Evolutionary conservation across 2,329 filamentous ascomycete species (phyloP).

Genomic region (Penicillium sp.): DNA sequence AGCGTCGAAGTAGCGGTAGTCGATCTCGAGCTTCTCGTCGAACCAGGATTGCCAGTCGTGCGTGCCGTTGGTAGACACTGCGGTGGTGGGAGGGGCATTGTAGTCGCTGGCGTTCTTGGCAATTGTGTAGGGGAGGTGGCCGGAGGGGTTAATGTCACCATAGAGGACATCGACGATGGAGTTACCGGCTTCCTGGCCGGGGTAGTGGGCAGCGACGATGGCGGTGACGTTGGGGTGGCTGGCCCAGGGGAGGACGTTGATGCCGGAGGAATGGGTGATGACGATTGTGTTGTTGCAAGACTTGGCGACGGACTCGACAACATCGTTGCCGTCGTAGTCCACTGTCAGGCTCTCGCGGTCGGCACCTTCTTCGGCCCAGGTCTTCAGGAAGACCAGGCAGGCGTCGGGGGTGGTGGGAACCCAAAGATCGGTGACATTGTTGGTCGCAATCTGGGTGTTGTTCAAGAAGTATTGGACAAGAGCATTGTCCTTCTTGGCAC

Average conservation of each 20-base stretch:
- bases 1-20: constrained; percentile 27
- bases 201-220: constrained; percentile 79
- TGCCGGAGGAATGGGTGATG: constrained; percentile 75
- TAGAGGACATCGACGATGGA: constrained; percentile 78
- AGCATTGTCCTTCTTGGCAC: constrained; percentile 23
- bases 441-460: constrained; percentile 19
- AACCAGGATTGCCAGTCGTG: constrained; percentile 20
- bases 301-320: constrained; percentile 73
- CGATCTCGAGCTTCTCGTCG: constrained; percentile 22
- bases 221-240: constrained; percentile 55
- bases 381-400: constrained; percentile 77
- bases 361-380: constrained; percentile 77
- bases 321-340: constrained; percentile 75
- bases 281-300: constrained; percentile 80
- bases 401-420: constrained; percentile 36
- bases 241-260: constrained; percentile 51
- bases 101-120: constrained; percentile 67
- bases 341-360: constrained; percentile 59
- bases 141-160: constrained; percentile 73
- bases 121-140: constrained; percentile 78
- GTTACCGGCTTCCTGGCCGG: constrained; percentile 81
- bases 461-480: constrained; percentile 25
- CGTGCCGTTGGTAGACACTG: constrained; percentile 12
- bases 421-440: constrained; percentile 20
- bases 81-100: constrained; percentile 41